These are phyloP conservation scores for Pleurotus eryngii DNA, from an alignment of 768 basidiomycete genomes.

Conservation along the genomic window DNA sequence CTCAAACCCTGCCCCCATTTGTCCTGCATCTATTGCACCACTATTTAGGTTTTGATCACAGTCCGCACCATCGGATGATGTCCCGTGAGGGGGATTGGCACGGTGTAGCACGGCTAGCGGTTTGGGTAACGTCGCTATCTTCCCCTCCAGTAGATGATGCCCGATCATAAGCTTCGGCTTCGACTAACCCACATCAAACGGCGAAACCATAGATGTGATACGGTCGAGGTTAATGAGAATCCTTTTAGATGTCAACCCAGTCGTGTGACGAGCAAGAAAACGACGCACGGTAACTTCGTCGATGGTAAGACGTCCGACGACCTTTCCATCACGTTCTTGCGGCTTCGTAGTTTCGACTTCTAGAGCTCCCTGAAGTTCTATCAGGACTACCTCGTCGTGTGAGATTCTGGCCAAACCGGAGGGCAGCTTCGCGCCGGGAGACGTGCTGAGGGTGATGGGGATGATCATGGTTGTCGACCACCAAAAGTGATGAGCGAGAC, in stretches of 20 bases:
- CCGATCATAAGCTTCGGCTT: conserved; percentile 81
- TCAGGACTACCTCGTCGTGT: conserved; percentile 73
- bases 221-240: conserved; percentile 7
- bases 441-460: conserved; percentile 46
- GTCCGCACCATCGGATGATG: conserved; percentile 13
- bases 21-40: conserved; percentile 10
- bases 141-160: conserved; percentile 89
- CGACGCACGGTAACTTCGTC: conserved; percentile 40
- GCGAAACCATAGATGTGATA: background rate
- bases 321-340: conserved; percentile 57
- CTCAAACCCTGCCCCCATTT: conserved; percentile 19
- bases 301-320: conserved; percentile 76
- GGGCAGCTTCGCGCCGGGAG: conserved; percentile 48
- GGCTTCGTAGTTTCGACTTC: conserved; percentile 56
- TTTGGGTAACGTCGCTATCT: conserved; percentile 69
- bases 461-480: conserved; percentile 52
- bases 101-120: conserved; percentile 77
- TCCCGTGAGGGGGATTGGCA: conserved; percentile 13
- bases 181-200: conserved; percentile 40
- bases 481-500: too few species aligned
- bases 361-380: conserved; percentile 86
- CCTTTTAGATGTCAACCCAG: background rate
- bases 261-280: background rate
- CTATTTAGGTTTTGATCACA: conserved; percentile 6
- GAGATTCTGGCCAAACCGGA: conserved; percentile 69